A percentile compares a stretch with the other conserved stretches of the same genome.
Conservation (phyloP, 2,329 filamentous ascomycete species). For the Phyllosticta capitalensis region DNA sequence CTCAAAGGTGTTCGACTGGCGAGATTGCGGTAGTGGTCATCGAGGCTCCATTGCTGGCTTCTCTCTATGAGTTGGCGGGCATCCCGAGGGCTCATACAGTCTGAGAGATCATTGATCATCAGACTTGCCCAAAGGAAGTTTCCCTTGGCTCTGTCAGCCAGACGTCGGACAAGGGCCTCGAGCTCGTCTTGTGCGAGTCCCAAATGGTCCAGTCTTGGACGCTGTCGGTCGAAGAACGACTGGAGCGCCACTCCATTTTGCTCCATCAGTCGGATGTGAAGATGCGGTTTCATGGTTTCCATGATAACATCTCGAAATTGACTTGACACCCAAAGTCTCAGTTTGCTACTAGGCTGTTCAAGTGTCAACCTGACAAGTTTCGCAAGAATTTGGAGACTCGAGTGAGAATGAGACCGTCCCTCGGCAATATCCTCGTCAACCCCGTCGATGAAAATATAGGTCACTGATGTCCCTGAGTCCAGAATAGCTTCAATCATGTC, state of each 20-base stretch:
- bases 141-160: neutral
- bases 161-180: no score
- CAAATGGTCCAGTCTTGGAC: neutral
- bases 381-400: neutral
- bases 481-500: neutral
- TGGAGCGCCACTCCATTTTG: neutral
- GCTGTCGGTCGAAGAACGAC: neutral
- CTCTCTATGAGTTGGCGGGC: neutral
- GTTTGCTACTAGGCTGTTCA: neutral
- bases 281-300: neutral
- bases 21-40: neutral
- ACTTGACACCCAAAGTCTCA: neutral
- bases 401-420: neutral
- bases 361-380: neutral
- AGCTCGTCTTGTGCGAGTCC: neutral
- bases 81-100: neutral
- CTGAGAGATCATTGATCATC: constrained; percentile 1
- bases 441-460: neutral
- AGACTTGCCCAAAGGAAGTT: constrained; percentile 10
- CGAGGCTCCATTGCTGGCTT: neutral
- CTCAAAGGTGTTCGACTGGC: neutral
- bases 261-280: neutral
- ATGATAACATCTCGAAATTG: neutral
- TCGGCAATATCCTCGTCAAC: neutral
- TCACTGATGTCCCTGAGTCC: neutral